Evolutionary conservation across 2,329 filamentous ascomycete species (phyloP).

Genomic region (Diaporthe eres): DNA sequence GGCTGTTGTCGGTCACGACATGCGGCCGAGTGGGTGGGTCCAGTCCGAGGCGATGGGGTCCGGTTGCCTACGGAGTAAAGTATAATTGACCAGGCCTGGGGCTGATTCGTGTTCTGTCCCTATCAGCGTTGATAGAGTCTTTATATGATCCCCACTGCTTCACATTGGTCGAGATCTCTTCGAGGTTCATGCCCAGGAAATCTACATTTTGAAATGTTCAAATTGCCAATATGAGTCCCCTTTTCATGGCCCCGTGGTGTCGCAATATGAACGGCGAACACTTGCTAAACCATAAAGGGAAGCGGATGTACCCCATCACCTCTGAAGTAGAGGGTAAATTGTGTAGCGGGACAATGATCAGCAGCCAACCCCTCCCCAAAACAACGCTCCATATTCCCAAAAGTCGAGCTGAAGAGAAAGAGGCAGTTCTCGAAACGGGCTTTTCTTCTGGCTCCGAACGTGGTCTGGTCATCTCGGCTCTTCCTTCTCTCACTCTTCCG

Average conservation of each 20-base stretch:
- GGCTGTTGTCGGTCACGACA: neutral
- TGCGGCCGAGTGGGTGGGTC: neutral
- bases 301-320: neutral
- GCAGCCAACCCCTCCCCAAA: neutral
- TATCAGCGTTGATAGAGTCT: neutral
- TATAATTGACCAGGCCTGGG: neutral
- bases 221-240: neutral
- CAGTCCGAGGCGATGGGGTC: neutral
- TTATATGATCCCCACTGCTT: neutral
- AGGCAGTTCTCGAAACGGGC: neutral
- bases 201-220: neutral
- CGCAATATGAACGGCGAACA: no score
- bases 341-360: neutral
- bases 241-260: neutral
- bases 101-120: neutral
- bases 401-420: no score
- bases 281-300: neutral
- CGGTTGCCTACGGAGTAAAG: neutral
- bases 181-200: neutral
- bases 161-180: no score
- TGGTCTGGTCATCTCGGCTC: neutral
- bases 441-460: neutral
- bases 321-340: neutral
- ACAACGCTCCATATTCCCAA: neutral
- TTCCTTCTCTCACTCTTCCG: neutral